A percentile compares a stretch with the other conserved stretches of the same genome.
Evolutionary conservation across 305 asterid genomes (phyloP).

Genomic region (Solanum chacoense): DNA sequence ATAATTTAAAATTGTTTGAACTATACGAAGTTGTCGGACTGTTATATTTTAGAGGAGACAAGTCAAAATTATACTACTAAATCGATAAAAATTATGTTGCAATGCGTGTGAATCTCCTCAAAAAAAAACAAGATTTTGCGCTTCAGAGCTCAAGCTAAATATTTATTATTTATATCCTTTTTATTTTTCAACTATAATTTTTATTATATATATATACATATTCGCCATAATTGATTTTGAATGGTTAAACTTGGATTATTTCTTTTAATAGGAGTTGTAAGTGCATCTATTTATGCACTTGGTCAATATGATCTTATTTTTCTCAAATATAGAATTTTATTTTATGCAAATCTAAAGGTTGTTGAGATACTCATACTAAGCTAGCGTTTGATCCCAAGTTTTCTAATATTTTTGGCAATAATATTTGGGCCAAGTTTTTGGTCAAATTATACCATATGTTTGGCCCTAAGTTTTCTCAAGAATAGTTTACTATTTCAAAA

Average conservation of each 20-base stretch:
- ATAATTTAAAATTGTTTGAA: too few relatives aligned
- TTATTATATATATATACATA: too few relatives aligned
- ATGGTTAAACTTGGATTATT: too few relatives aligned
- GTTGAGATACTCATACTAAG: neutral
- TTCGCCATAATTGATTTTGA: too few relatives aligned
- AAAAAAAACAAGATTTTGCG: fast-evolving
- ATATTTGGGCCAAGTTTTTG: neutral
- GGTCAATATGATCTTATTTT: neutral
- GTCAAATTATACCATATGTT: neutral
- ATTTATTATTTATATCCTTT: neutral
- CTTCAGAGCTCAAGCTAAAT: neutral
- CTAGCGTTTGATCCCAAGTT: too few relatives aligned
- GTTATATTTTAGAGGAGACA: too few relatives aligned
- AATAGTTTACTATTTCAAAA: too few relatives aligned
- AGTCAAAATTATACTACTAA: too few relatives aligned
- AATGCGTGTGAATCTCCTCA: neutral
- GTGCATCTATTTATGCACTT: neutral
- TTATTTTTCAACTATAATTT: too few relatives aligned
- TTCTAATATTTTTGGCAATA: neutral
- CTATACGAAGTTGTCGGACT: too few relatives aligned
- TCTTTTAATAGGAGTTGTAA: neutral
- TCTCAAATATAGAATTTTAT: too few relatives aligned
- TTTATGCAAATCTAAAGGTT: neutral
- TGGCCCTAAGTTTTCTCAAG: neutral
- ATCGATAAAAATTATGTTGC: too few relatives aligned